Evolutionary conservation across 2,329 filamentous ascomycete species (phyloP).

Genomic region (Tricladium varicosporioides): DNA sequence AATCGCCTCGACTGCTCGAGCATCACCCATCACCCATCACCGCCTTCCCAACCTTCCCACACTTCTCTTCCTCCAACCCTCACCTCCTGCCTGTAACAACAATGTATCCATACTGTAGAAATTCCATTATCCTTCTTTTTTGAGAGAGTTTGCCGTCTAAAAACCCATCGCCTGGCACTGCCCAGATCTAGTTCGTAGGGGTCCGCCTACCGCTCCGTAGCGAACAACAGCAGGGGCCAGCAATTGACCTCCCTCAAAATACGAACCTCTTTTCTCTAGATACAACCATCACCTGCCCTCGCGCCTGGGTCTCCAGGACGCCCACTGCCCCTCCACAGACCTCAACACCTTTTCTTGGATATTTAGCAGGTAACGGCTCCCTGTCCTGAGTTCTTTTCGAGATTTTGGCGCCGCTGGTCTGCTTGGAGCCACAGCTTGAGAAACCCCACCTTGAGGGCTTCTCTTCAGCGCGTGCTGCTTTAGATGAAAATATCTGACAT

Average conservation of each 20-base stretch:
- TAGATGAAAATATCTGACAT: neutral
- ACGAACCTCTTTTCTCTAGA: neutral
- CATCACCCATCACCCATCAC: neutral
- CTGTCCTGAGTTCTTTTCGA: neutral
- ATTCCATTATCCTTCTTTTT: neutral
- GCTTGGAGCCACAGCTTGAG: neutral
- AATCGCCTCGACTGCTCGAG: neutral
- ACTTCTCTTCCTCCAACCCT: neutral
- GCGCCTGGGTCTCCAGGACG: constrained; percentile 7
- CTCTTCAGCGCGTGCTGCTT: neutral
- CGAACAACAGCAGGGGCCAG: neutral
- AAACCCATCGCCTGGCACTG: neutral
- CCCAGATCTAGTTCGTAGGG: neutral
- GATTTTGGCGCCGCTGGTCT: neutral
- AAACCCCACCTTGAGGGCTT: constrained; percentile 5
- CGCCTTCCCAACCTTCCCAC: neutral
- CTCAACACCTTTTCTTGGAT: neutral
- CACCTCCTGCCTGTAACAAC: constrained; percentile 1
- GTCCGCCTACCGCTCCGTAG: neutral
- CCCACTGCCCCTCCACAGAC: neutral
- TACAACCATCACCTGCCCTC: constrained; percentile 4
- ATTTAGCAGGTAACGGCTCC: neutral
- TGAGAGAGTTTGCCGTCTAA: neutral
- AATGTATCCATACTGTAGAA: constrained; percentile 2
- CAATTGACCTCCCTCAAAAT: constrained; percentile 1